Base-by-base conservation (phyloP, 257 asterid species). In the Nicotiana undulata region DNA sequence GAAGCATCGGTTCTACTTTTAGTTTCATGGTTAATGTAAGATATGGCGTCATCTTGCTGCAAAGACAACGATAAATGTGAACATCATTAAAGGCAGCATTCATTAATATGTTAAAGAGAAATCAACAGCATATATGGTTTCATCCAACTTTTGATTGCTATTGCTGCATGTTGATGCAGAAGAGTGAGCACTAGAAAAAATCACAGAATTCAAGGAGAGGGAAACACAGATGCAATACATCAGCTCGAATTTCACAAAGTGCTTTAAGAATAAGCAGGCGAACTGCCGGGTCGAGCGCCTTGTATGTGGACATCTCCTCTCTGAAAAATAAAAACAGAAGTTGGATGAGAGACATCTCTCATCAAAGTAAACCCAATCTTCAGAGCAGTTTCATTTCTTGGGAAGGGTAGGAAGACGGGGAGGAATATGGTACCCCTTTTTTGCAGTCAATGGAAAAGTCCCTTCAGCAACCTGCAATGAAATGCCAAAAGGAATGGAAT, bases 161-260 rank as follows among this genome's bases (percentile, higher is more conserved):
- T 40, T 68, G 32, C 56, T 22, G 59, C 56, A 68, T 34, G 32
- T 70, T 44, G 20, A 46, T 70, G 59, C 79, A 72, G 79, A 74
- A 74, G 26, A 49, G 61, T 26, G 44, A 44, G 37, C 59, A 74
- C 79, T 74, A 72, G 1, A 72, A 4, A 72, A 72, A 49, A 74
- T 24, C n/a, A 46, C 60, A 49, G 61, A 72, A 72, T 46, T 72
- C 37, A 49, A 76, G 67, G 63, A 76, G 46, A n/a, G n/a, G 59
- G 40, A 72, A 77, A 77, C 55, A 58, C 29, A 63, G 68, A 85
- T 72, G 84, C 64, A 55, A 60, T 95, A 95, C 99, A 84, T 89
- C 97, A 80, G 94, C 94, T 83, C 99, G 93, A 66, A 90, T 89
- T 88, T 95, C 99, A 81, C 98, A 95, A 72, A 92, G 94, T 46